Conservation (phyloP, 441 rosid species). For the Pelargonium australe region DNA sequence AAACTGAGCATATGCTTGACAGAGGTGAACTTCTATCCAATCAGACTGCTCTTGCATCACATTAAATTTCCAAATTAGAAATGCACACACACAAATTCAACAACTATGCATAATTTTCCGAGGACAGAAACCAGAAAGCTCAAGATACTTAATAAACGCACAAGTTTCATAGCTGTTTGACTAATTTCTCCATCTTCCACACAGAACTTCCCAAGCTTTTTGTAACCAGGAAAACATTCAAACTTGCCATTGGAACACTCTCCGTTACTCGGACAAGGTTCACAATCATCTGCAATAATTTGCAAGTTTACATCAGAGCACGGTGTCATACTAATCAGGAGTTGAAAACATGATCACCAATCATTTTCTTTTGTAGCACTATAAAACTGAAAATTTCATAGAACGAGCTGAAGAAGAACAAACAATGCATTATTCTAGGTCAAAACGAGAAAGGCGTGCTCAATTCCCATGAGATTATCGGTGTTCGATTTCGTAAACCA, state of each 20-base stretch:
- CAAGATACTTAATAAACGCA: constrained; percentile 34
- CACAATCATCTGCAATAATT: constrained; percentile 52
- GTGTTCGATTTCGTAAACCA: neutral
- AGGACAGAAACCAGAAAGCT: constrained; percentile 23
- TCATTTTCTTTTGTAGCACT: neutral
- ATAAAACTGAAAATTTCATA: neutral
- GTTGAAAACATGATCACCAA: neutral
- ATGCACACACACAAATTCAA: constrained; percentile 10
- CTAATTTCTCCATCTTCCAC: constrained; percentile 71
- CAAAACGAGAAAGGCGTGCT: neutral
- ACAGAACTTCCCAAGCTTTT: constrained; percentile 49
- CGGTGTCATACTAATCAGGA: neutral
- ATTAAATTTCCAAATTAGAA: constrained; percentile 20
- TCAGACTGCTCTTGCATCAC: constrained; percentile 48
- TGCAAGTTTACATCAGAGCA: neutral
- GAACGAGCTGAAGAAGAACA: neutral
- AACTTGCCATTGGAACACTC: constrained; percentile 58
- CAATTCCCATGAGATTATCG: neutral
- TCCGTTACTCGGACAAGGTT: constrained; percentile 68
- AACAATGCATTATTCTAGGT: neutral
- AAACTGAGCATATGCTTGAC: constrained; percentile 52
- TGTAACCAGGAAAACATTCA: constrained; percentile 61
- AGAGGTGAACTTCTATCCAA: constrained; percentile 48
- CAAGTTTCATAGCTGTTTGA: constrained; percentile 74
- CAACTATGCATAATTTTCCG: neutral